These are phyloP conservation scores for Penicillium lividum DNA, from an alignment of 495 filamentous ascomycete genomes.

Conservation along the genomic window DNA sequence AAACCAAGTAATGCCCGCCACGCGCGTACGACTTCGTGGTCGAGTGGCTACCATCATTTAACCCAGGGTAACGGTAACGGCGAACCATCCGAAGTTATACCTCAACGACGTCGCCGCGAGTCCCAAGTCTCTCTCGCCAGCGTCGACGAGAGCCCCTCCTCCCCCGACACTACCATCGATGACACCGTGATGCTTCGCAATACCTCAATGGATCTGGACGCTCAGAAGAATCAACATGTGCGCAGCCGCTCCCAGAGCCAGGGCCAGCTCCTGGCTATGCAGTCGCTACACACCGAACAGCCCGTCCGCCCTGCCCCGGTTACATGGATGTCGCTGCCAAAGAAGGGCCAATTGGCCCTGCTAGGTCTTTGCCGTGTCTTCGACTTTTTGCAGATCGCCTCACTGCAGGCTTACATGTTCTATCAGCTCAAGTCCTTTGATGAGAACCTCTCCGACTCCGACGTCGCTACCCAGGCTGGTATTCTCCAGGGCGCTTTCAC, in stretches of 20 bases:
- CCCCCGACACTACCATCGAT: conserved; percentile 30
- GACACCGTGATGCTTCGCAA: conserved; percentile 30
- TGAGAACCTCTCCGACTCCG: conserved; percentile 60
- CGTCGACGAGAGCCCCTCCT: conserved; percentile 38
- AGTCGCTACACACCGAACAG: conserved; percentile 17
- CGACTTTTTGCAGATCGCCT: conserved; percentile 51
- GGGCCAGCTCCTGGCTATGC: conserved; percentile 23
- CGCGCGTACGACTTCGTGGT: conserved; percentile 45
- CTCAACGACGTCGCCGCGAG: conserved; percentile 39
- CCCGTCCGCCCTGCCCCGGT: conserved; percentile 42
- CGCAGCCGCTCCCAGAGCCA: conserved; percentile 43
- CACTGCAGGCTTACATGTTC: conserved; percentile 70
- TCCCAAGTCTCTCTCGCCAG: conserved; percentile 40
- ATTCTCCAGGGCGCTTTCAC: conserved; percentile 79
- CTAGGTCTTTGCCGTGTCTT: conserved; percentile 73
- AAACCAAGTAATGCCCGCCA: conserved; percentile 42
- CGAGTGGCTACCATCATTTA: conserved; percentile 36
- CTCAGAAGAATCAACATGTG: conserved; percentile 30
- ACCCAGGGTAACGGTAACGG: conserved; percentile 25
- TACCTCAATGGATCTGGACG: conserved; percentile 38
- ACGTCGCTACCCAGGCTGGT: conserved; percentile 75
- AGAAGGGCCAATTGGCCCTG: conserved; percentile 72
- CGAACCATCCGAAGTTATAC: conserved; percentile 31
- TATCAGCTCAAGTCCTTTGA: conserved; percentile 75
- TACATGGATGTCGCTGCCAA: conserved; percentile 69